Evolutionary conservation across 1,284 basidiomycete genomes (phyloP), one percentile per base, ranked within the genome.

Genomic region (Cryptococcus sp.): DNA sequence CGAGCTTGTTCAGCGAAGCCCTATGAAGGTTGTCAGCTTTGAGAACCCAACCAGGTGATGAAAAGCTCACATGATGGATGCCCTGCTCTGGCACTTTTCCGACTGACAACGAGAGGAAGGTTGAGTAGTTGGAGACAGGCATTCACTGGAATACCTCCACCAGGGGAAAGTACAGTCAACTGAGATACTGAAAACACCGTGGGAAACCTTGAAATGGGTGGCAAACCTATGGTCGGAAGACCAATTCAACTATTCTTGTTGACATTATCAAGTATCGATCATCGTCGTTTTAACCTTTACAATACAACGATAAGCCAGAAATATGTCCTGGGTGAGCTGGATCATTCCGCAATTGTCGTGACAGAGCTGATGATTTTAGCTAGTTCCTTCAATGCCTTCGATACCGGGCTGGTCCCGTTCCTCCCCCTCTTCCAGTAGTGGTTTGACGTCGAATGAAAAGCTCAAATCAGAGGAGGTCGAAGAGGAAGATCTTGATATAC

Each of bases 1-100:
- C 90, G 44, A 94, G 85, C 76, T 92, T 93, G 81, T 92, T 87
- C 50, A 94, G 80, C 55, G 83, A 83, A 30, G 91, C 87, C 90
- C 92, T 94, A 63, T 1, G 38, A 10, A n/a, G n/a, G n/a, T 10
- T 10, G 10, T 41, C 38, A 41, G 38, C 38, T 41, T 41, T n/a
- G n/a, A 41, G 23, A 23, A 23, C 23, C 23, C 23, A 23, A 23
- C 23, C 23, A 23, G 23, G 23, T 23, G 23, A 23, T 23, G 23
- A 23, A 23, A 23, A 23, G 23, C 23, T 23, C 23, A 23, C 23
- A 23, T 23, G 23, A 23, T 23, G 23, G 23, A 23, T 23, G 23
- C 23, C 23, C 23, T 23, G 23, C 23, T 23, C 23, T 23, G 23
- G 23, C 23, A 23, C 23, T 23, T 23, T 23, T 23, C 23, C 23